These are phyloP conservation scores for Jasminum sambac DNA, from an alignment of 257 asterid genomes.

Conservation along the genomic window DNA sequence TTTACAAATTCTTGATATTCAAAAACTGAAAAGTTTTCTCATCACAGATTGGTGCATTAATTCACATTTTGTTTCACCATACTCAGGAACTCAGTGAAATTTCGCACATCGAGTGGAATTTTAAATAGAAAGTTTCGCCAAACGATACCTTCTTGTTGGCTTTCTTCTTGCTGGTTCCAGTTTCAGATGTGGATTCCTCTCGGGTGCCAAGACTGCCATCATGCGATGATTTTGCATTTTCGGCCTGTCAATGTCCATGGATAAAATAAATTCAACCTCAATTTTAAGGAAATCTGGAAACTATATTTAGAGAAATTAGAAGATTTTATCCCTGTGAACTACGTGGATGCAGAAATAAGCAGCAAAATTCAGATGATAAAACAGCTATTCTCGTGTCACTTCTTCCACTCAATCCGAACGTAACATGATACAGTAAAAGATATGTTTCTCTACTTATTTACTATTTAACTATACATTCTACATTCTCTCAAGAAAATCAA, in stretches of 20 bases:
- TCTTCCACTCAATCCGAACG: too few species aligned
- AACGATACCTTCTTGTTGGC: constrained; percentile 49
- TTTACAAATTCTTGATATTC: neutral
- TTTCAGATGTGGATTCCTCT: constrained; percentile 38
- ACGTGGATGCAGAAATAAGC: constrained; percentile 9
- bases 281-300: constrained; percentile 8
- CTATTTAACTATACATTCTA: too few species aligned
- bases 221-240: constrained; percentile 32
- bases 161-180: constrained; percentile 32
- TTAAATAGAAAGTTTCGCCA: constrained; percentile 17
- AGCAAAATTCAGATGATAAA: neutral
- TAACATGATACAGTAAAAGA: too few species aligned
- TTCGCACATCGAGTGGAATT: constrained; percentile 13
- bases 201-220: constrained; percentile 39
- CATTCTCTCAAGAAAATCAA: too few species aligned
- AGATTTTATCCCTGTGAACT: constrained; percentile 1
- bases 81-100: constrained; percentile 7
- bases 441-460: too few species aligned
- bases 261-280: constrained; percentile 20
- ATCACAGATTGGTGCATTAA: neutral
- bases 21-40: neutral
- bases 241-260: constrained; percentile 40
- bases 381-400: neutral
- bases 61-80: constrained; percentile 13
- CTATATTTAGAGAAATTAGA: constrained; percentile 2